Evolutionary conservation across 139 green algal species (phyloP).

Genomic region (Tetratostichococcus sp.): DNA sequence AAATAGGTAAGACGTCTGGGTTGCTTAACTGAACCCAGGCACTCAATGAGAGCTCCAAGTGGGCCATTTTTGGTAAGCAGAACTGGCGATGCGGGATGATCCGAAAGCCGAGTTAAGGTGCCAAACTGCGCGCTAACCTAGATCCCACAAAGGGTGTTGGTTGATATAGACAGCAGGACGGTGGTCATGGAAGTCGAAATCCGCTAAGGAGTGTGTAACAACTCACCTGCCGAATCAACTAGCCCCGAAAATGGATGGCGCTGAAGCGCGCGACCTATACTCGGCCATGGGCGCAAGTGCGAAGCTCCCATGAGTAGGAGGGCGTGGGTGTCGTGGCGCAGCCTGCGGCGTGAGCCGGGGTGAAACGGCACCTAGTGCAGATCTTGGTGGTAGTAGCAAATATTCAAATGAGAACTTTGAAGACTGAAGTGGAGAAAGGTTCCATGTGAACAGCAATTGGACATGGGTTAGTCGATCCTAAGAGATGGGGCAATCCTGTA

Average conservation of each 20-base stretch:
- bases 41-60: conserved; percentile 81
- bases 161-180: conserved; percentile 93
- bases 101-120: conserved; percentile 87
- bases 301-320: conserved; percentile 87
- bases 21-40: conserved; percentile 82
- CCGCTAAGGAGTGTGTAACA: conserved; percentile 98
- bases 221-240: conserved; percentile 96
- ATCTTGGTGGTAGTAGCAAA: conserved; percentile 96
- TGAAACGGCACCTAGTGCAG: conserved; percentile 84
- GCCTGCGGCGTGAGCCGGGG: conserved; percentile 76
- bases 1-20: conserved; percentile 81
- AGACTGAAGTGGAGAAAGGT: conserved; percentile 91
- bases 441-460: conserved; percentile 95
- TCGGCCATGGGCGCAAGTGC: conserved; percentile 80
- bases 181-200: conserved; percentile 97
- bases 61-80: conserved; percentile 96
- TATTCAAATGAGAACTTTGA: conserved; percentile 94
- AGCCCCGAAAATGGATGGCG: conserved; percentile 96
- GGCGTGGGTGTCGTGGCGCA: conserved; percentile 77
- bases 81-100: conserved; percentile 95
- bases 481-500: conserved; percentile 85
- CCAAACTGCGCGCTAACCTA: conserved; percentile 89
- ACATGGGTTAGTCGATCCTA: conserved; percentile 93
- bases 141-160: conserved; percentile 93
- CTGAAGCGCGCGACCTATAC: conserved; percentile 87